Evolutionary conservation across 345 rosid species (phyloP).

Genomic region (rapeseed (Brassica napus)): DNA sequence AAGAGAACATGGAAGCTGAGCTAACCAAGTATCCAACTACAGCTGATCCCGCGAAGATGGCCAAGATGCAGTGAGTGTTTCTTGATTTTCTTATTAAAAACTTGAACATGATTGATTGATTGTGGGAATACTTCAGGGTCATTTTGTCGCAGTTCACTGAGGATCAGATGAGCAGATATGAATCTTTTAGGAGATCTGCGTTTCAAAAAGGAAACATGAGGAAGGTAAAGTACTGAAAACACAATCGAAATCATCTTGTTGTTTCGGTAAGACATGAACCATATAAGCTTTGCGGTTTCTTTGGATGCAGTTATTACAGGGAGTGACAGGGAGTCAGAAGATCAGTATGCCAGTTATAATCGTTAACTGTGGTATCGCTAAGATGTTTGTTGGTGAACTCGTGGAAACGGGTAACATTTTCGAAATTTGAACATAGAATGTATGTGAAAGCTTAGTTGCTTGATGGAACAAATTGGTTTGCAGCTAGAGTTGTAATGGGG

Average conservation of each 20-base stretch:
- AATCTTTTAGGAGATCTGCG: conserved; percentile 93
- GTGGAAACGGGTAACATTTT: conserved; percentile 70
- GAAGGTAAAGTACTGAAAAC: conserved; percentile 52
- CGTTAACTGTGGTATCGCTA: conserved; percentile 86
- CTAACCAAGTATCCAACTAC: conserved; percentile 68
- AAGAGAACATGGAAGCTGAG: conserved; percentile 89
- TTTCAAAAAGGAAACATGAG: conserved; percentile 91
- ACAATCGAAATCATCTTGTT: not conserved
- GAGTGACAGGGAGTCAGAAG: conserved; percentile 86
- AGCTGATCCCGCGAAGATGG: conserved; percentile 81
- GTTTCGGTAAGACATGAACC: conserved; percentile 4
- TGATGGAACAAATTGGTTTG: conserved; percentile 1
- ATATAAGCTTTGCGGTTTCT: not conserved
- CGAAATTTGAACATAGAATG: not conserved
- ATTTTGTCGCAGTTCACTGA: conserved; percentile 81
- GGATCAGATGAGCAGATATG: conserved; percentile 86
- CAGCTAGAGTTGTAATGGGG: conserved; percentile 84
- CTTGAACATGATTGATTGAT: not conserved
- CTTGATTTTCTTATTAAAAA: not conserved
- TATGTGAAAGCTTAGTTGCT: not conserved
- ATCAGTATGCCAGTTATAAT: conserved; percentile 73
- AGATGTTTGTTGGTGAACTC: conserved; percentile 99
- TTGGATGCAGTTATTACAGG: conserved; percentile 63
- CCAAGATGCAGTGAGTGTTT: conserved; percentile 77
- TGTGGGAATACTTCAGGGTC: conserved; percentile 45